Evolutionary conservation across 2,329 filamentous ascomycete species (phyloP).

Genomic region (Xylaria digitata): DNA sequence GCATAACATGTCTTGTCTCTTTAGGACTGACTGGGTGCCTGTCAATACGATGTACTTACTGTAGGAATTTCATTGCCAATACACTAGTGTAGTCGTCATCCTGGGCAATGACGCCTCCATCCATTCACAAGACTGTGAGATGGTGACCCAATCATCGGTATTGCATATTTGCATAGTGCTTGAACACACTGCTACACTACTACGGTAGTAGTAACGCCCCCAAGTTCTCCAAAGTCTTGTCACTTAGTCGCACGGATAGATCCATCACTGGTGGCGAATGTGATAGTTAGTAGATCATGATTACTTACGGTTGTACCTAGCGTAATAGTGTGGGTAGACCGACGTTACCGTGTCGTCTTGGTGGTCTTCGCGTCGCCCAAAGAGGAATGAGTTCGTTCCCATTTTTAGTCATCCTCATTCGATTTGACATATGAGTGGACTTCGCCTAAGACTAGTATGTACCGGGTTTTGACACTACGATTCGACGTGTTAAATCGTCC

Average conservation of each 20-base stretch:
- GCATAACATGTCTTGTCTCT: no score
- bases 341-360: neutral
- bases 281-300: neutral
- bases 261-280: constrained; percentile 16
- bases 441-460: neutral
- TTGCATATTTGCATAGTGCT: no score
- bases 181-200: no score
- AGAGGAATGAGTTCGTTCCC: neutral
- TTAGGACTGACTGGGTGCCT: no score
- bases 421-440: constrained; percentile 8
- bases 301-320: neutral
- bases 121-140: no score
- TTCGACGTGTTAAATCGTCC: constrained; percentile 16
- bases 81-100: no score
- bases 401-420: constrained; percentile 30
- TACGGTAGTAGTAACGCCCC: no score
- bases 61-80: no score
- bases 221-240: constrained; percentile 9
- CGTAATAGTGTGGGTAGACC: constrained; percentile 2
- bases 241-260: constrained; percentile 24
- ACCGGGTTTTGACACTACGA: neutral
- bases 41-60: no score
- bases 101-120: no score
- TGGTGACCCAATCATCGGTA: no score
- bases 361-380: constrained; percentile 16